A percentile compares a stretch with the other conserved stretches of the same genome.
Evolutionary conservation across 1,284 basidiomycete genomes (phyloP).

Genomic region (Phylloboletellus chloephorus): DNA sequence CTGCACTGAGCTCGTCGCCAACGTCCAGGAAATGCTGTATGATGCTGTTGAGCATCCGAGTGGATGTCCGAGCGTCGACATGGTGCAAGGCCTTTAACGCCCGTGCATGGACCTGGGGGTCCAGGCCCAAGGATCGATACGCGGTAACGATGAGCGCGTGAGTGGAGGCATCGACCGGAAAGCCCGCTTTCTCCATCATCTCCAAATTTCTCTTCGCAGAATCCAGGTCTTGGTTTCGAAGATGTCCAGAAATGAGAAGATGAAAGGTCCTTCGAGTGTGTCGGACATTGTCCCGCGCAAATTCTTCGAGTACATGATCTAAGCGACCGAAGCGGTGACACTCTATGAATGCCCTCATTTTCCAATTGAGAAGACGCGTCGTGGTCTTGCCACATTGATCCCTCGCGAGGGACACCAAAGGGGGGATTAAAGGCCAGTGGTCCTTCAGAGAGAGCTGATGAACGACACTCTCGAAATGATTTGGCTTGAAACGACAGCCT

Average conservation of each 20-base stretch:
- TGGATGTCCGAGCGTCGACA: constrained; percentile 38
- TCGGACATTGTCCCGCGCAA: constrained; percentile 38
- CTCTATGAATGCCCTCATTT: constrained; percentile 52
- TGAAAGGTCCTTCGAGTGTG: constrained; percentile 62
- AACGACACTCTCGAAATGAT: constrained; percentile 54
- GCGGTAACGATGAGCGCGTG: constrained; percentile 53
- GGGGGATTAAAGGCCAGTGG: constrained; percentile 48
- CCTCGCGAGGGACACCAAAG: constrained; percentile 43
- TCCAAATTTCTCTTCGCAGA: constrained; percentile 48
- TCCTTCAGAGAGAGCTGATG: constrained; percentile 41
- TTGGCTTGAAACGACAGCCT: constrained; percentile 46
- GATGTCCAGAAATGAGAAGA: constrained; percentile 55
- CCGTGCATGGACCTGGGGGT: constrained; percentile 47
- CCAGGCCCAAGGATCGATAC: constrained; percentile 57
- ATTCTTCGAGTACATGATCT: constrained; percentile 44
- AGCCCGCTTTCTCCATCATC: constrained; percentile 52
- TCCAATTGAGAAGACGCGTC: constrained; percentile 62
- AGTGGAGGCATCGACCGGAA: constrained; percentile 50
- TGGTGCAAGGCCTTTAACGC: constrained; percentile 45
- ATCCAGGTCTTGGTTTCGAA: constrained; percentile 61
- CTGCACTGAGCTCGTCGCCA: constrained; percentile 44
- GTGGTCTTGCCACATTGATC: constrained; percentile 45
- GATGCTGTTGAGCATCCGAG: constrained; percentile 56
- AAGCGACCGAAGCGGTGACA: constrained; percentile 44
- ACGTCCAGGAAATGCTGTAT: constrained; percentile 54